phyloP scores from a whole-genome alignment of 1,139 yeast genomes.

The Saccharomyces hybrid region DNA sequence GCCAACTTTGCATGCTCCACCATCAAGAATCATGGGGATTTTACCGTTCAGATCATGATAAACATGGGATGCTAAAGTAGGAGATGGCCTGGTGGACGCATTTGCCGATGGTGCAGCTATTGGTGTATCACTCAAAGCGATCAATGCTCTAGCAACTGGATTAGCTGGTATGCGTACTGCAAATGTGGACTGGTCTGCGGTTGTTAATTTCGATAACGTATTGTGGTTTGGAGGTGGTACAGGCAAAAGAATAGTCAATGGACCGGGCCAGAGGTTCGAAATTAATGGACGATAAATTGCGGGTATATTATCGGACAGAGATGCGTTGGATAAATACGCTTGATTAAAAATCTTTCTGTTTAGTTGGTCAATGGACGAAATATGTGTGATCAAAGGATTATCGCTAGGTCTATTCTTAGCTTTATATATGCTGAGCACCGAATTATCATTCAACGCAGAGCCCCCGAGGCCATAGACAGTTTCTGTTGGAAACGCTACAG shows the following conservation, averaged over 20 bases:
- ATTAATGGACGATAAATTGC: conserved; percentile 54
- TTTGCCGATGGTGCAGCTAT: conserved; percentile 97
- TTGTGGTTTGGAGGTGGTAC: conserved; percentile 36
- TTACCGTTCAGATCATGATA: conserved; percentile 66
- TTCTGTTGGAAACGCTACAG: conserved; percentile 93
- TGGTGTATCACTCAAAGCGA: conserved; percentile 80
- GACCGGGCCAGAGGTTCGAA: conserved; percentile 88
- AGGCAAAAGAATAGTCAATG: conserved; percentile 79
- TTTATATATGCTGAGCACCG: conserved; percentile 66
- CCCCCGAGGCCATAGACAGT: conserved; percentile 97
- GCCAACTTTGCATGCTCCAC: conserved; percentile 86
- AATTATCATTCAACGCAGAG: conserved; percentile 63
- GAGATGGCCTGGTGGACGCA: conserved; percentile 91
- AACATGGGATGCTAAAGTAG: conserved; percentile 84
- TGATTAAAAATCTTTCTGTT: conserved; percentile 41
- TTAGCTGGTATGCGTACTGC: conserved; percentile 86
- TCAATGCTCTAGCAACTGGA: conserved; percentile 85
- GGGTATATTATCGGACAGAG: conserved; percentile 45
- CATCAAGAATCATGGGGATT: conserved; percentile 84
- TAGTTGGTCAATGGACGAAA: conserved; percentile 70
- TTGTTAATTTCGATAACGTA: conserved; percentile 63
- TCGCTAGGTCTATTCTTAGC: conserved; percentile 95
- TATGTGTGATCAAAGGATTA: conserved; percentile 86
- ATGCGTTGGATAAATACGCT: conserved; percentile 8
- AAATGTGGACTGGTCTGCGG: conserved; percentile 81